A percentile compares a stretch with the other conserved stretches of the same genome.
Conservation (phyloP, 805 yeast genomes). For the Wickerhamomyces chambardii region DNA sequence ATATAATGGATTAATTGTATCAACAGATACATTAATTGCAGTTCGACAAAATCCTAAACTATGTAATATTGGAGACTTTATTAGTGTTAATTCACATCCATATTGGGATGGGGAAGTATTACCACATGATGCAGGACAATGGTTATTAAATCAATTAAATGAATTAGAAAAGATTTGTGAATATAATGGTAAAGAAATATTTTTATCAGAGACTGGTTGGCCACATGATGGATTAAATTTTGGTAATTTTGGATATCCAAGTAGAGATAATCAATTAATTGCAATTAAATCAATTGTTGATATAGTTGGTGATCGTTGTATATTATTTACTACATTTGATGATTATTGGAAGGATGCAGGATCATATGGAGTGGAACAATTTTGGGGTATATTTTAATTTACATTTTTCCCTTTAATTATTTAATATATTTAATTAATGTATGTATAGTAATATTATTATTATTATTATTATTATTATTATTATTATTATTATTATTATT, state of each 20-base stretch:
- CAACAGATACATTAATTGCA: slow-evolving; percentile 55
- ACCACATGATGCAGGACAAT: slow-evolving; percentile 44
- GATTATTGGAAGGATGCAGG: slow-evolving; percentile 58
- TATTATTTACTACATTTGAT: slow-evolving; percentile 59
- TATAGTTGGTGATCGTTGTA: slow-evolving; percentile 41
- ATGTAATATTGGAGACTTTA: slow-evolving; percentile 44
- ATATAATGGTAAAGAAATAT: slow-evolving; percentile 28
- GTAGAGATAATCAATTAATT: slow-evolving; percentile 44
- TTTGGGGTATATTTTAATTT: slow-evolving; percentile 3
- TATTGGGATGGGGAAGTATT: slow-evolving; percentile 46
- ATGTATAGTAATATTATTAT: too few species aligned
- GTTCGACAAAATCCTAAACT: slow-evolving; percentile 34
- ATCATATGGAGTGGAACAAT: slow-evolving; percentile 4
- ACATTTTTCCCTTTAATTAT: too few species aligned
- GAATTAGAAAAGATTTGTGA: slow-evolving; percentile 36
- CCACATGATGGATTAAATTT: slow-evolving; percentile 38
- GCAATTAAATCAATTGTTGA: slow-evolving; percentile 51
- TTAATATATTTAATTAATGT: too few species aligned
- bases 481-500: too few species aligned
- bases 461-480: too few species aligned
- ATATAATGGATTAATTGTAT: slow-evolving; percentile 42
- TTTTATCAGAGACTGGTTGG: slow-evolving; percentile 58
- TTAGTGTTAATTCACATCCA: slow-evolving; percentile 57
- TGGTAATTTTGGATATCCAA: slow-evolving; percentile 42
- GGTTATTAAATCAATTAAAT: slow-evolving; percentile 36